Conservation (phyloP, 192 early-diverging fungal genomes). For the Radiomyces spectabilis region DNA sequence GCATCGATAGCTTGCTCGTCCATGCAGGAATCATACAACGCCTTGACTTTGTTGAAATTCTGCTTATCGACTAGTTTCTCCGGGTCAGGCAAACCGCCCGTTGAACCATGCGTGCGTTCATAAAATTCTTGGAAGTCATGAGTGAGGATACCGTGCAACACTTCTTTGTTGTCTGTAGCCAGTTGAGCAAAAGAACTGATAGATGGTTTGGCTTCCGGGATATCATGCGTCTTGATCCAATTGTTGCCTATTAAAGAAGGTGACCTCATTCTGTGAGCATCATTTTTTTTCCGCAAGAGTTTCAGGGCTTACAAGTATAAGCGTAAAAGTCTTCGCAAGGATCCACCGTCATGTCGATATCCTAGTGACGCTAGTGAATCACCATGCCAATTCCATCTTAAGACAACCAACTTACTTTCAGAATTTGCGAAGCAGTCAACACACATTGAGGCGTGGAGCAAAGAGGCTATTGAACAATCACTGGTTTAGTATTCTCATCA, state of each 20-base stretch:
- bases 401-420: conserved; percentile 14
- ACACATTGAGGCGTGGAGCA: conserved; percentile 58
- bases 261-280: too few relatives aligned
- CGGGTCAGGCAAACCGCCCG: conserved; percentile 26
- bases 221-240: conserved; percentile 43
- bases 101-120: conserved; percentile 17
- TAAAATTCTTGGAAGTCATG: conserved; percentile 29
- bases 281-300: too few relatives aligned
- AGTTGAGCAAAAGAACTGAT: conserved; percentile 12
- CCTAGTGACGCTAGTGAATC: conserved; percentile 4
- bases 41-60: conserved; percentile 54
- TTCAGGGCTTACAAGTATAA: conserved; percentile 46
- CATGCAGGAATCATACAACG: conserved; percentile 52
- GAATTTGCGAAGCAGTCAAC: conserved; percentile 48
- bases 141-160: conserved; percentile 37
- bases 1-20: conserved; percentile 35
- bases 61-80: conserved; percentile 40
- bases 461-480: conserved; percentile 4
- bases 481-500: too few relatives aligned
- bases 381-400: background rate
- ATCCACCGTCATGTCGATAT: conserved; percentile 48
- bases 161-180: conserved; percentile 21
- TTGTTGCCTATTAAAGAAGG: conserved; percentile 46
- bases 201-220: conserved; percentile 55
- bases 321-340: conserved; percentile 66